Conservation (phyloP, 345 rosid genomes). For the Angophora floribunda region DNA sequence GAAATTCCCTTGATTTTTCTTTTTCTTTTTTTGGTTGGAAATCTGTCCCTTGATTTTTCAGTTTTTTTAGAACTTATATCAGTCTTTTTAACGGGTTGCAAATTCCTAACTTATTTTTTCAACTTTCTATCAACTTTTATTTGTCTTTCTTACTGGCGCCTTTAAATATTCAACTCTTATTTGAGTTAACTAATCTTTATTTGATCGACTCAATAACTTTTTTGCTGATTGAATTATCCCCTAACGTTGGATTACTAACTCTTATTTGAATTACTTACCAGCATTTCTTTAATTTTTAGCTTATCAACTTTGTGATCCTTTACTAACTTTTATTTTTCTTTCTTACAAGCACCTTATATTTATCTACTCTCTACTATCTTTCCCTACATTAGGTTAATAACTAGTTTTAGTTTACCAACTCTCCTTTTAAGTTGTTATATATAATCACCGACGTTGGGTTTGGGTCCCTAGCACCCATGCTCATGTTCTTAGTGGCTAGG, state of each 20-base stretch:
- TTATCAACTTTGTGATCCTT: neutral
- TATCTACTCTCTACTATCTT: neutral
- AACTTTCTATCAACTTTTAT: neutral
- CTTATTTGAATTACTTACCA: neutral
- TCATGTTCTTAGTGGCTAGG: neutral
- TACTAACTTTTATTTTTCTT: neutral
- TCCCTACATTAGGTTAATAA: neutral
- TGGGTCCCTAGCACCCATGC: neutral
- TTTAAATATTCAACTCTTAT: neutral
- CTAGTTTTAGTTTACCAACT: neutral
- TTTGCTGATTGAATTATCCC: neutral
- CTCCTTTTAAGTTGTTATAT: no score
- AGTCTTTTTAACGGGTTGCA: neutral
- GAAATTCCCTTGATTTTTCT: no score
- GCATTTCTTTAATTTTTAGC: no score
- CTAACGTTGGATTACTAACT: neutral
- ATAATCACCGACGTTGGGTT: neutral
- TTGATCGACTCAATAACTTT: neutral
- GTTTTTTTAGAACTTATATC: no score
- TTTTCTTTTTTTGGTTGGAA: no score
- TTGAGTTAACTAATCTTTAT: neutral
- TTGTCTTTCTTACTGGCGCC: neutral
- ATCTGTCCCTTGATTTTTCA: no score
- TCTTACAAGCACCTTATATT: neutral
- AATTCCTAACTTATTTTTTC: neutral